Conservation (phyloP, 2,329 filamentous ascomycete species). For the Claviceps lovelessii region DNA sequence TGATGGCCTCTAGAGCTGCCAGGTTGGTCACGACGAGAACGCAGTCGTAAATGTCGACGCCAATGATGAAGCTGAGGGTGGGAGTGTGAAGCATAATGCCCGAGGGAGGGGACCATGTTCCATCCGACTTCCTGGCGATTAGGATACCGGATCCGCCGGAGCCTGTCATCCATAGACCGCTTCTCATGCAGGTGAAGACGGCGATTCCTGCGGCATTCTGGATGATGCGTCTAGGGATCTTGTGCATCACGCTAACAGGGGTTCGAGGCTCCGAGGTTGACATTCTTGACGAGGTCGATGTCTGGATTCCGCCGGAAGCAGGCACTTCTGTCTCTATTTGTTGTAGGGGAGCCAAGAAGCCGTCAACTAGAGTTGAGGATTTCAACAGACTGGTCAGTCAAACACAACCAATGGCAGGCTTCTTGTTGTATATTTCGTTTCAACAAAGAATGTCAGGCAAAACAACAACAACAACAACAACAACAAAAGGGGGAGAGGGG, state of each 20-base stretch:
- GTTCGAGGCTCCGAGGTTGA: conserved; percentile 25
- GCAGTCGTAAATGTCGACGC: conserved; percentile 91
- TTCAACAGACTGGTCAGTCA: conserved; percentile 1
- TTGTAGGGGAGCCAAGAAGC: conserved; percentile 35
- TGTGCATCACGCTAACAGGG: conserved; percentile 48
- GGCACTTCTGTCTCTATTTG: conserved; percentile 9
- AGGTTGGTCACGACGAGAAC: conserved; percentile 84
- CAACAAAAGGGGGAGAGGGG: too few species aligned
- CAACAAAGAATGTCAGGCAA: too few species aligned
- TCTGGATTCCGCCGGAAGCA: conserved; percentile 9
- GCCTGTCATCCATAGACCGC: conserved; percentile 80
- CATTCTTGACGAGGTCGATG: conserved; percentile 13
- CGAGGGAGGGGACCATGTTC: conserved; percentile 81
- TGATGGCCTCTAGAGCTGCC: conserved; percentile 71
- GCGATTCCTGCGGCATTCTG: conserved; percentile 80
- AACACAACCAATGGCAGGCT: not conserved
- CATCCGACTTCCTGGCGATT: conserved; percentile 69
- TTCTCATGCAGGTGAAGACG: conserved; percentile 92
- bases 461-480: too few species aligned
- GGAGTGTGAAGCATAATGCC: conserved; percentile 84
- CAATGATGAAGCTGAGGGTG: conserved; percentile 76
- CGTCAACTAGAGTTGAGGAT: conserved; percentile 30
- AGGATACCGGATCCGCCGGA: conserved; percentile 82
- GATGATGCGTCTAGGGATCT: conserved; percentile 76
- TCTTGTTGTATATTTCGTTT: not conserved